Evolutionary conservation across 352 stramenopile species (phyloP), one percentile per base, ranked within the genome.

Genomic region (Halophytophthora batemanensis): DNA sequence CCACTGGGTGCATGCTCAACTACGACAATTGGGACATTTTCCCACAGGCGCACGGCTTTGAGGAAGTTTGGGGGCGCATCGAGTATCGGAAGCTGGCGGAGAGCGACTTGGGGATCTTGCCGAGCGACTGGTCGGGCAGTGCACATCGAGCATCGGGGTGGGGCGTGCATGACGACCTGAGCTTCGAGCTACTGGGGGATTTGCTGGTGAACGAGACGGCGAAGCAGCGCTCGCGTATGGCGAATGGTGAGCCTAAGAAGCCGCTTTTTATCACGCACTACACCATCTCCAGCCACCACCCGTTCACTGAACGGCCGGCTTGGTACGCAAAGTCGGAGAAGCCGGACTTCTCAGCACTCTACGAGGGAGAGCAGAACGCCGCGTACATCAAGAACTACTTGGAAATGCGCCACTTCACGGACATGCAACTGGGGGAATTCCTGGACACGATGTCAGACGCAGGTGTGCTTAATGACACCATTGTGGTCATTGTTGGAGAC

Each of bases 371-470:
- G 7, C 59, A 81, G 47, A 61, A 80, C 31, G 58, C 53, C 3
- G 67, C 79, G 37, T 53, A 82, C 2, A 66, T 85, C 12, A 53
- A 73, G 14, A 65, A 85, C 56, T 90, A 87, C 25, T 61, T 77
- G 3, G 56, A 87, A 62, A 76, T 90, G 66, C 71, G 79, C 6
- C 86, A 77, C 61, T 90, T 81, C 46, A 67, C 69, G 1, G 79
- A 87, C 45, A 53, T 86, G 38, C 63, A 67, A 23, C 73, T 90
- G 12, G 76, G 79, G 2, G 42, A 43, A 37, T 86, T 90, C 47
- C 74, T 89, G 66, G 66, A 72, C 43, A 56, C 73, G 8, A 36
- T 90, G 11, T 60, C 82, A n/a, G 55, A 48, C 18, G 78, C 61
- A 13, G 70, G 72, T 11, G 64, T 87, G n/a, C 53, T 90, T 6